Conservation (phyloP, 83 land plant genomes). For the Picea abies region DNA sequence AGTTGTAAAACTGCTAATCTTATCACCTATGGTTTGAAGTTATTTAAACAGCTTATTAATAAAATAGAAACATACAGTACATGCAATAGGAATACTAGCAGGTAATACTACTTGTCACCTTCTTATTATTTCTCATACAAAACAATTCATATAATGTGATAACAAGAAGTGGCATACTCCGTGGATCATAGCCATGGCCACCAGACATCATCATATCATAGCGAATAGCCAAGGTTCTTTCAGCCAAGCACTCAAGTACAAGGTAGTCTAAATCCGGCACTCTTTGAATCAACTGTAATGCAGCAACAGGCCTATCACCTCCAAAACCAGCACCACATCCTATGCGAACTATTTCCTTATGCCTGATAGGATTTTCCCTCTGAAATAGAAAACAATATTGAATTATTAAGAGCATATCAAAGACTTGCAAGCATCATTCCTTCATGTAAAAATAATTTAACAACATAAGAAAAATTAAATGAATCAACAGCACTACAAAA, state of each 20-base stretch:
- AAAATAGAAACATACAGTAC: not conserved
- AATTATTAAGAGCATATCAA: slow-evolving; percentile 1
- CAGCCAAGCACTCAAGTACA: no score
- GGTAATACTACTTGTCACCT: not conserved
- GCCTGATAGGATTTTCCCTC: no score
- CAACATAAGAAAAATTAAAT: not conserved
- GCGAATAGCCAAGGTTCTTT: no score
- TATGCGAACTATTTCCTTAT: no score
- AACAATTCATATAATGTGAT: not conserved
- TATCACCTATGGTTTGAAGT: not conserved
- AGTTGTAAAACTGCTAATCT: not conserved
- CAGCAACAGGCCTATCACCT: no score
- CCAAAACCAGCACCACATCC: no score
- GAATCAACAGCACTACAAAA: no score
- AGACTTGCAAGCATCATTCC: not conserved
- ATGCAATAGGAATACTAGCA: not conserved
- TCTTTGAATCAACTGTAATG: no score
- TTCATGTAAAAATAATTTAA: not conserved
- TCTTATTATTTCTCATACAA: not conserved
- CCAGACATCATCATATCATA: no score
- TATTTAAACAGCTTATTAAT: not conserved
- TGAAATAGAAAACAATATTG: not conserved
- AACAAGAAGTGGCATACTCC: slow-evolving; percentile 46
- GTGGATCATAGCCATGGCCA: no score
- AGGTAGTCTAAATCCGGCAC: no score